Evolutionary conservation across 2,329 filamentous ascomycete genomes (phyloP).

Genomic region (Colletotrichum magnum): DNA sequence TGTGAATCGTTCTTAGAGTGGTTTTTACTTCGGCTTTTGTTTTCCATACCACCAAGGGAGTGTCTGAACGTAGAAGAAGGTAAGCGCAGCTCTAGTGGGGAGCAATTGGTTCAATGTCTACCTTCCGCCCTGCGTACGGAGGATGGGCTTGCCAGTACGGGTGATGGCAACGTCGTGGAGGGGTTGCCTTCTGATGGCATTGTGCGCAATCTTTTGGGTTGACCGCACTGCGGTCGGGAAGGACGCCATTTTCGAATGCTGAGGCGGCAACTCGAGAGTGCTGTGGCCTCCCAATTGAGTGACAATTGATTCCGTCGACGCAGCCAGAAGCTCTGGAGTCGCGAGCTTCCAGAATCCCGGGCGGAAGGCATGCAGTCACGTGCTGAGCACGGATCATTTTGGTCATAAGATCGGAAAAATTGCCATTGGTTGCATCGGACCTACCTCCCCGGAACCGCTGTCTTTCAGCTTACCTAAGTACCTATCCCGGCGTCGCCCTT

Average conservation of each 20-base stretch:
- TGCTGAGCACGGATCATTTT: slow-evolving; percentile 27
- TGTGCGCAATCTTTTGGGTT: slow-evolving; percentile 62
- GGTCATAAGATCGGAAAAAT: slow-evolving; percentile 38
- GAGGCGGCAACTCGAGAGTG: slow-evolving; percentile 30
- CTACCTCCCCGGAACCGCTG: neutral
- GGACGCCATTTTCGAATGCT: slow-evolving; percentile 61
- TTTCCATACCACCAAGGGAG: slow-evolving; percentile 82
- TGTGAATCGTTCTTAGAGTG: slow-evolving; percentile 53
- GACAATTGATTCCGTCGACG: slow-evolving; percentile 34
- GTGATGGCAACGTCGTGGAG: slow-evolving; percentile 92
- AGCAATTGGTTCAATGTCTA: slow-evolving; percentile 59
- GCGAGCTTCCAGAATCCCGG: slow-evolving; percentile 36
- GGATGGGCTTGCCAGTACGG: slow-evolving; percentile 94
- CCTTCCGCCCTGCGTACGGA: slow-evolving; percentile 91
- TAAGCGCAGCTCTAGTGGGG: slow-evolving; percentile 2
- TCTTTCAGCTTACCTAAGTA: too few species aligned
- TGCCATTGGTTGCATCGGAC: slow-evolving; percentile 20
- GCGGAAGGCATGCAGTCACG: slow-evolving; percentile 30
- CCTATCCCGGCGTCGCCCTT: too few species aligned
- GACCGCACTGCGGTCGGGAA: slow-evolving; percentile 70
- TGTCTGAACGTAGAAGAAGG: slow-evolving; percentile 66
- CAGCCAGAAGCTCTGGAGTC: slow-evolving; percentile 30
- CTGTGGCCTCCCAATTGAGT: slow-evolving; percentile 43
- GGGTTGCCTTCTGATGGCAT: slow-evolving; percentile 65
- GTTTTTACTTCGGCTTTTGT: neutral